These are phyloP conservation scores for Dendrobium nobile DNA, from an alignment of 106 monocot species.

Conservation along the genomic window DNA sequence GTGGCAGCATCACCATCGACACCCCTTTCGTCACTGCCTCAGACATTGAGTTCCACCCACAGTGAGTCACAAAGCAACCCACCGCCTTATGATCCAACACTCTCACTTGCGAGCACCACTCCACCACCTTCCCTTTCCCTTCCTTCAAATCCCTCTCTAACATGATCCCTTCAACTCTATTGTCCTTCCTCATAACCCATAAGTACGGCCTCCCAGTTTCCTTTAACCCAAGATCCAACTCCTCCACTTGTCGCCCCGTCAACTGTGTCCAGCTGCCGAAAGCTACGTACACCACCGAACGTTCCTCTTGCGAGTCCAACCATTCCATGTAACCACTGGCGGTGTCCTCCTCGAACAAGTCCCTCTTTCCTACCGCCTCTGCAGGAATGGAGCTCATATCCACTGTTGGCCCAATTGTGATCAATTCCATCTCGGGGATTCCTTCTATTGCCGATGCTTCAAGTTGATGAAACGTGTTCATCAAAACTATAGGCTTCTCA, in stretches of 20 bases:
- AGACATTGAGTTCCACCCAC: conserved; percentile 19
- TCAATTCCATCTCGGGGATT: not conserved
- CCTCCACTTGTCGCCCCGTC: not conserved
- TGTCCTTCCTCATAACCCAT: conserved; percentile 34
- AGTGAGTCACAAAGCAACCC: conserved; percentile 33
- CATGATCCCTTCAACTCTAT: not conserved
- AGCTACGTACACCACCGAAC: conserved; percentile 1
- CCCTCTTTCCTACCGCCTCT: not conserved
- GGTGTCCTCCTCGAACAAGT: not conserved
- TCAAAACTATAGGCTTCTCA: not conserved
- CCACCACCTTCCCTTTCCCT: conserved; percentile 17
- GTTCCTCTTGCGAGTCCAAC: not conserved
- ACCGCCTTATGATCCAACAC: conserved; percentile 24
- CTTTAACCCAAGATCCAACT: not conserved
- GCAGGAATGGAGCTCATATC: not conserved
- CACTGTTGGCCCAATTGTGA: not conserved
- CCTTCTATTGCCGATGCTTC: not conserved
- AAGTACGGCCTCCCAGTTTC: conserved; percentile 26
- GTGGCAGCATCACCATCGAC: conserved; percentile 16
- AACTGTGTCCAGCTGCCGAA: not conserved
- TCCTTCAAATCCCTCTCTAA: no score
- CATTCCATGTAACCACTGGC: not conserved
- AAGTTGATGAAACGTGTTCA: not conserved
- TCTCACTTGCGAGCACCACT: conserved; percentile 21
- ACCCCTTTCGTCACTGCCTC: conserved; percentile 1